Evolutionary conservation across 139 green algal genomes (phyloP).

Genomic region (Chlamydomonas sphaeroides): DNA sequence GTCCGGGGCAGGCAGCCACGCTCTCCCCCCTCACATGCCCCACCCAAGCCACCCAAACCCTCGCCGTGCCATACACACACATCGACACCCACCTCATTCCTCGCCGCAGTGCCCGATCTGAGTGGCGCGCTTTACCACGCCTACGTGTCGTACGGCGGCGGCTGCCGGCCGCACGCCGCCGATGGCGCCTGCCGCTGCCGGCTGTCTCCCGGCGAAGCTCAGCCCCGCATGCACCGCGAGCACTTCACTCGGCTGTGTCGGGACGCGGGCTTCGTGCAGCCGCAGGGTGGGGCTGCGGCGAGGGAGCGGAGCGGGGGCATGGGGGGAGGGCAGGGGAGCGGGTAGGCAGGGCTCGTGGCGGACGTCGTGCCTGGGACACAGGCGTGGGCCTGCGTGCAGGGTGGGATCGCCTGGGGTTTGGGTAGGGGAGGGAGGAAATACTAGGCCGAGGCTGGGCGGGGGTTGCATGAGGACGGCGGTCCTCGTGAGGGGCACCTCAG

Average conservation of each 20-base stretch:
- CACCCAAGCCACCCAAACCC: background rate
- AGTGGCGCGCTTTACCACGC: conserved; percentile 1
- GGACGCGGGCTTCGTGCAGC: conserved; percentile 25
- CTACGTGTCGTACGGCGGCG: conserved; percentile 7
- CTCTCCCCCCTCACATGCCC: background rate
- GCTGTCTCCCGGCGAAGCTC: conserved; percentile 5
- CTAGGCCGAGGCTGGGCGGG: too few species aligned
- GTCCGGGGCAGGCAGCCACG: background rate
- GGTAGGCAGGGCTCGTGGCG: too few species aligned
- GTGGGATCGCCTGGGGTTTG: too few species aligned
- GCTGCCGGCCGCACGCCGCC: background rate
- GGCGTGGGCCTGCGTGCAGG: too few species aligned
- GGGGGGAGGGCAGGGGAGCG: too few species aligned
- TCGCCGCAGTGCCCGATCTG: conserved; percentile 26
- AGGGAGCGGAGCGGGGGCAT: background rate
- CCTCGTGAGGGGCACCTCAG: too few species aligned
- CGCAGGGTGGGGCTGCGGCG: background rate
- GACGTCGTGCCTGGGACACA: too few species aligned
- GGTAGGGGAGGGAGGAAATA: too few species aligned
- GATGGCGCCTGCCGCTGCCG: background rate
- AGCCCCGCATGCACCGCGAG: conserved; percentile 2
- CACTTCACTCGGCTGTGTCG: conserved; percentile 10
- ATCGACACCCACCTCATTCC: too few species aligned
- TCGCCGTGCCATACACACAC: background rate
- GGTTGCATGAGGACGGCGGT: too few species aligned